phyloP scores from a whole-genome alignment of 371 early-diverging fungal species.

The Chytridium lagenaria region DNA sequence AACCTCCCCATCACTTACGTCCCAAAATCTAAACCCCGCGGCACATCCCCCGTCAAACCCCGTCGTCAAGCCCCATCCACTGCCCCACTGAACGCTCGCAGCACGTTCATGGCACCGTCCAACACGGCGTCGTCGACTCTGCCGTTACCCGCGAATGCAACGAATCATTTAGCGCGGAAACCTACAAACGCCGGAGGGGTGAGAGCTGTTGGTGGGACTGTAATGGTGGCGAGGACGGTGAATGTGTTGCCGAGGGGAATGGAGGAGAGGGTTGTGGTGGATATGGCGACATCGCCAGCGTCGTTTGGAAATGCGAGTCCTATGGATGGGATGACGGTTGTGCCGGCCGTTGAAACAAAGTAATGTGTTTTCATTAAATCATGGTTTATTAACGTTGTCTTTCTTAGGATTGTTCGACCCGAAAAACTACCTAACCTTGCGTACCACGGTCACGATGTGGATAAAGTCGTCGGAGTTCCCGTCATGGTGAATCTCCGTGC shows the following conservation, averaged over 20 bases:
- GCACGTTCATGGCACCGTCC: neutral
- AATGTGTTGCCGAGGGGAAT: neutral
- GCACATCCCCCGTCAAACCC: neutral
- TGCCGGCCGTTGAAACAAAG: too few species aligned
- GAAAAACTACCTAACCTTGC: too few species aligned
- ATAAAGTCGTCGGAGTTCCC: too few species aligned
- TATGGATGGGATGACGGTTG: neutral
- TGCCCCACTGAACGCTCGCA: neutral
- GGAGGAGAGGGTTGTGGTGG: constrained; percentile 2
- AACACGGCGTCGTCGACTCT: neutral
- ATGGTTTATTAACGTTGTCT: too few species aligned
- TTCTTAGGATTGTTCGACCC: too few species aligned
- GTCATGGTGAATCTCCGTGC: too few species aligned
- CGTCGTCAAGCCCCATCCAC: too few species aligned
- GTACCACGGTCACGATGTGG: too few species aligned
- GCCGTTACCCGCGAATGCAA: too few species aligned
- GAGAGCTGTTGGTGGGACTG: neutral
- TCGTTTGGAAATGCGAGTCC: neutral
- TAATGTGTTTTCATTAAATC: too few species aligned
- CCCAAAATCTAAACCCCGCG: neutral
- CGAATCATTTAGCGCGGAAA: too few species aligned
- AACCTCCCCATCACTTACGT: neutral
- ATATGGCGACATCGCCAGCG: constrained; percentile 4
- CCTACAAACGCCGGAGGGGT: neutral
- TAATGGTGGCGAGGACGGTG: neutral